Evolutionary conservation across 2,329 filamentous ascomycete genomes (phyloP), one percentile per base, ranked within the genome.

Genomic region (Coniosporium tulheliwenetii): DNA sequence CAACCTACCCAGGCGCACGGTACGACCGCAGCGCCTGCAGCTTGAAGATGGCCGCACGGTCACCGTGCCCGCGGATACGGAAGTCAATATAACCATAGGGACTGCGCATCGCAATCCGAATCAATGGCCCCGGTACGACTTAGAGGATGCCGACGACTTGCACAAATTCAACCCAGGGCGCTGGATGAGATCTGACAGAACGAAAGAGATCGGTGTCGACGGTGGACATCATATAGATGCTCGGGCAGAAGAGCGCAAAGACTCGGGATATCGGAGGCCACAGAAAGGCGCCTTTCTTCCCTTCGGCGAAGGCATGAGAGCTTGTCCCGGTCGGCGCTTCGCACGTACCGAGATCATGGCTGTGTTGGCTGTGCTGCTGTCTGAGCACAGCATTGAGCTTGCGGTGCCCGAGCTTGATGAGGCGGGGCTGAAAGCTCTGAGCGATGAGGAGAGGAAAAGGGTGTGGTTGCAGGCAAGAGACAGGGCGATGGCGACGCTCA

Each of bases 1-100:
- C 36, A 73, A 72, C 40, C 78, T 91, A 19, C 83, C 83, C 26
- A 91, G 91, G 60, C 70, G 66, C 10, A 67, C 64, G 1, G 45
- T 54, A 3, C 19, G 19, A 26, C 19, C 19, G 19, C 19, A 26
- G 19, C 3, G 19, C 19, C 7, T 26, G 19, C 19, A 26, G 19
- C 19, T 26, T 26, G 19, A 7, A 26, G 19, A 26, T 26, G 19
- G 19, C 19, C 19, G 19, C 19, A 26, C 19, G 19, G 19, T 26
- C 4, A 26, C 19, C 19, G 19, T 85, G 10, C 81, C 82, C 0
- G 66, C 60, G 8, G 67, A 64, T 15, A 64, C 68, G 10, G 59
- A 68, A 40, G 63, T 87, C 45, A 70, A 66, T 3, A 55, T 89
- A 14, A 62, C 64, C 40, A 68, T 69, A 0, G 61, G 74, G 5